Conservation (phyloP, 495 filamentous ascomycete species). For the Tuber aestivum region DNA sequence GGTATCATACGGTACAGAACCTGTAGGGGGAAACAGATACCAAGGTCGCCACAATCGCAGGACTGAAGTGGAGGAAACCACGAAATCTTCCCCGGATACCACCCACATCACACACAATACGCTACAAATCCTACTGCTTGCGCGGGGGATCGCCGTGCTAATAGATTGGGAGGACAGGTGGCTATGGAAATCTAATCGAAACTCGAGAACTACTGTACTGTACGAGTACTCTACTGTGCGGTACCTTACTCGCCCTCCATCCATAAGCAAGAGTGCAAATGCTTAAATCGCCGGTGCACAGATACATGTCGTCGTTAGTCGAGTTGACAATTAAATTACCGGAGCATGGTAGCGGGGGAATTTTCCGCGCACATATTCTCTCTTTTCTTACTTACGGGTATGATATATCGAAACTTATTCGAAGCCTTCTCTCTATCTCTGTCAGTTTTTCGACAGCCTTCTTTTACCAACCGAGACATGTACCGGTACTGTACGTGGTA, state of each 20-base stretch:
- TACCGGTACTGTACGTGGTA: no score
- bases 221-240: no score
- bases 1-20: background rate
- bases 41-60: background rate
- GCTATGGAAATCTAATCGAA: background rate
- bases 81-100: background rate
- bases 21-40: no score
- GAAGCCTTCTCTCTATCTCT: background rate
- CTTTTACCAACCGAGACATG: background rate
- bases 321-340: background rate
- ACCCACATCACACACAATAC: background rate
- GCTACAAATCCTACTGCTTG: background rate
- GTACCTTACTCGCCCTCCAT: background rate
- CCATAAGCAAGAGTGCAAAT: background rate
- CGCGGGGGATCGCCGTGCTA: background rate
- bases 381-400: no score
- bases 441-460: background rate
- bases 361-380: no score
- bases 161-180: no score
- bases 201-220: no score
- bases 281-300: background rate
- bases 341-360: background rate
- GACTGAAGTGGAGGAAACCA: background rate
- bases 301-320: background rate
- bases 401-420: no score